Evolutionary conservation across 2,329 filamentous ascomycete species (phyloP), one percentile per base, ranked within the genome.

Genomic region (Clathrospora elynae): DNA sequence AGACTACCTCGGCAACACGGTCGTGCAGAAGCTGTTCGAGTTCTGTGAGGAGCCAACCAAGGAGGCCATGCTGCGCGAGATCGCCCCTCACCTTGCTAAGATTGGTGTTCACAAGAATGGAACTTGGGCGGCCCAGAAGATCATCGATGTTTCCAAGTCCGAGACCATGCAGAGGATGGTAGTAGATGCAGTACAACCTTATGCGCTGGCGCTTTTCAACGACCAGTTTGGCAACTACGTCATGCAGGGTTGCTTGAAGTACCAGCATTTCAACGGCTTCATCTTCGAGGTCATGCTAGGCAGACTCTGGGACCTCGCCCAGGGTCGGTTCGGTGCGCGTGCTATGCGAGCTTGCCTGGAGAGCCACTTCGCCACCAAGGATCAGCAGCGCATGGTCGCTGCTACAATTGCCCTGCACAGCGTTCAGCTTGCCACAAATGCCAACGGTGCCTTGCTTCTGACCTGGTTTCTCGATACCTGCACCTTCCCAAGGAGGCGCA

Each of bases 221-320:
- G 93, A 99, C 64, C 93, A 99, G 67, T 99, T 95, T 61, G 93
- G 93, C 67, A 99, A 99, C 75, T 99, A 99, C 61, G 93, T 99
- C 42, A 81, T 97, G 58, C 93, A 99, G 72, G 93, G 93, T 59
- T 97, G 92, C 68, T 79, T 99, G 54, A 90, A 95, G 59, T 99
- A 96, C 64, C 75, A 86, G 19, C 90, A 91, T 1, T 90, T 85
- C 74, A 97, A 95, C 64, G 86, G 96, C 71, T 97, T 95, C 74
- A 96, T 99, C 66, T 99, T 99, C 60, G 93, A 97, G 74, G 89
- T 88, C 2, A 97, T 97, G 92, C 79, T 97, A 40, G 88, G 85
- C 72, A 85, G 86, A 56, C 88, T 97, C 76, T 96, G 91, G 91
- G 89, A 96, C 61, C 80, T 96, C 62, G 79, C 89, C 1, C 92